Percentiles rank a stretch among this genome's conserved stretches.
These are phyloP conservation scores for Chenopodium album DNA, from an alignment of 148 eudicot genomes.

Conservation along the genomic window DNA sequence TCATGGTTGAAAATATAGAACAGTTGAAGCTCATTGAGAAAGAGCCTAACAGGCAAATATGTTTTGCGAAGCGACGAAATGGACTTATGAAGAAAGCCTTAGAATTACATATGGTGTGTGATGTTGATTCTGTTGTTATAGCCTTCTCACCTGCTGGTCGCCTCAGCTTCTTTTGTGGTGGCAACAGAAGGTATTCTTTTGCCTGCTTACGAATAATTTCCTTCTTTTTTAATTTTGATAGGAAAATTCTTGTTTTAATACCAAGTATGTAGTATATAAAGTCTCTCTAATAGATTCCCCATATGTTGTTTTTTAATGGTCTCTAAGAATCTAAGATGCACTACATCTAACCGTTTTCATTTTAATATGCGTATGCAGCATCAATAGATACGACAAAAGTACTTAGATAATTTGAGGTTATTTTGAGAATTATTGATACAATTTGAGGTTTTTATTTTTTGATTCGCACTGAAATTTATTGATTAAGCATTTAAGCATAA, in stretches of 20 bases:
- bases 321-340: not conserved
- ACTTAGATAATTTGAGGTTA: no score
- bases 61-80: constrained; percentile 39
- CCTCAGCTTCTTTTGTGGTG: constrained; percentile 31
- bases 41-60: constrained; percentile 33
- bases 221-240: no score
- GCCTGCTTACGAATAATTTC: not conserved
- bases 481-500: no score
- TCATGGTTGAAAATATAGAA: constrained; percentile 18
- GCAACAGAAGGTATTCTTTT: constrained; percentile 28
- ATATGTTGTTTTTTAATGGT: not conserved
- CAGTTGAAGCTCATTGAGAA: constrained; percentile 27
- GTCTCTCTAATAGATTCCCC: not conserved
- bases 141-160: constrained; percentile 35
- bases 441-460: no score
- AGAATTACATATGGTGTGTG: constrained; percentile 28
- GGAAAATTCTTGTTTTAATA: no score
- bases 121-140: constrained; percentile 24
- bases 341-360: no score
- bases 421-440: no score
- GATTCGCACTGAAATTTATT: no score
- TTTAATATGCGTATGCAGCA: no score
- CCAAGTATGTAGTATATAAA: no score
- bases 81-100: constrained; percentile 38
- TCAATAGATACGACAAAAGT: no score